phyloP scores from a whole-genome alignment of 306 rosid species.

The Argentina anserina region DNA sequence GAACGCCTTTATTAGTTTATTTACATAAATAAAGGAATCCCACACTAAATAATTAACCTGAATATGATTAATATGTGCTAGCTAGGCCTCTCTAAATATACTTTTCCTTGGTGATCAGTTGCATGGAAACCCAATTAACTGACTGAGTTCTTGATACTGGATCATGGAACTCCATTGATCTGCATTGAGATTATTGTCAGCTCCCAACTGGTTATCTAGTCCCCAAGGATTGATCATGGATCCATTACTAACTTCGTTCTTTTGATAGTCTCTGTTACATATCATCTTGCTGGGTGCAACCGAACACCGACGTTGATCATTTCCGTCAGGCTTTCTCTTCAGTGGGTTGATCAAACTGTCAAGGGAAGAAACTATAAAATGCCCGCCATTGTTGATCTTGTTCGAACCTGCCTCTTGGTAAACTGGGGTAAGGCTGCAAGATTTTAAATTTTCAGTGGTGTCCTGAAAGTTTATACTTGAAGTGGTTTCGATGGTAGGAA shows the following conservation, averaged over 20 bases:
- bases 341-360: slow-evolving; percentile 33
- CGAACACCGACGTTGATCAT: slow-evolving; percentile 5
- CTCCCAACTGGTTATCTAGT: slow-evolving; percentile 14
- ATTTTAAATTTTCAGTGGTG: slow-evolving; percentile 12
- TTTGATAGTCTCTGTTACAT: slow-evolving; percentile 8
- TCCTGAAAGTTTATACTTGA: slow-evolving; percentile 30
- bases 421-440: slow-evolving; percentile 13
- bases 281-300: slow-evolving; percentile 24
- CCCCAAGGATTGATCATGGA: slow-evolving; percentile 17
- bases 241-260: slow-evolving; percentile 10
- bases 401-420: slow-evolving; percentile 23
- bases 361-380: slow-evolving; percentile 24
- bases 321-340: slow-evolving; percentile 45
- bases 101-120: neutral
- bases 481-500: slow-evolving; percentile 29
- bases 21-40: neutral
- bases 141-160: slow-evolving; percentile 12
- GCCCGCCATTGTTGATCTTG: slow-evolving; percentile 1
- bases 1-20: neutral
- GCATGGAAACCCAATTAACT: slow-evolving; percentile 13
- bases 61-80: neutral
- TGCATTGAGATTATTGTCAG: slow-evolving; percentile 22
- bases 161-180: slow-evolving; percentile 38
- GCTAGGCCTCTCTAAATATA: neutral
- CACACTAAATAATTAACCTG: neutral